Conservation (phyloP, 352 stramenopile species). For the Elongisporangium senticosum region DNA sequence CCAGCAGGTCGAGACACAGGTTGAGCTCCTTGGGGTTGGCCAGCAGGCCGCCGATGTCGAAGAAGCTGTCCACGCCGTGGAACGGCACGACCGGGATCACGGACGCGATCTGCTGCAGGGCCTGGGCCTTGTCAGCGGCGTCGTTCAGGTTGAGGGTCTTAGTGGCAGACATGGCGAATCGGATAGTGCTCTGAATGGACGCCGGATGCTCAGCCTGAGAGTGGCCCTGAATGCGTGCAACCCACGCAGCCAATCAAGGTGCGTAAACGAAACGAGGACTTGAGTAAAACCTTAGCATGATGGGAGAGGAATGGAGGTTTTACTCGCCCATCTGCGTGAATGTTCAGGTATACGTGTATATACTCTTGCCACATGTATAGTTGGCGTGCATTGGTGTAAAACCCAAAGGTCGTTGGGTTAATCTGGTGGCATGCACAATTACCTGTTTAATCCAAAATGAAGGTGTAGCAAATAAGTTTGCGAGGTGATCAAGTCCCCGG, state of each 20-base stretch:
- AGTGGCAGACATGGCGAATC: conserved; percentile 15
- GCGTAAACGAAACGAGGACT: background rate
- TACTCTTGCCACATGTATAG: too few species aligned
- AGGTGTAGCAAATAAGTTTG: background rate
- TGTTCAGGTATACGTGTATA: background rate
- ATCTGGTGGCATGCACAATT: too few species aligned
- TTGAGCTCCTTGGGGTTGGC: conserved; percentile 85
- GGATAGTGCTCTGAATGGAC: conserved; percentile 11
- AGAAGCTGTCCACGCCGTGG: conserved; percentile 94
- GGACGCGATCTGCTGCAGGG: conserved; percentile 63
- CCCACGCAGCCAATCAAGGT: background rate
- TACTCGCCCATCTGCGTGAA: background rate
- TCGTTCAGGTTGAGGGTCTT: conserved; percentile 38
- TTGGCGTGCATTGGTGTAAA: background rate
- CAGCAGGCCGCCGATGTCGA: conserved; percentile 95
- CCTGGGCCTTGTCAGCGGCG: conserved; percentile 41
- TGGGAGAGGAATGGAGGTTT: background rate
- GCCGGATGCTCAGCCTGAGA: background rate
- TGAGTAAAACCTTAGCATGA: background rate
- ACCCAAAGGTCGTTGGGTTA: background rate
- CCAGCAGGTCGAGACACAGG: conserved; percentile 92
- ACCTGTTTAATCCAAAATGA: background rate
- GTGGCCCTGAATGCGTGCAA: background rate
- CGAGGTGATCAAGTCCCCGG: background rate
- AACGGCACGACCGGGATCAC: conserved; percentile 95